A percentile compares a stretch with the other conserved stretches of the same genome.
Evolutionary conservation across 1,139 yeast genomes (phyloP).

Genomic region (Debaryomycetaceae sp.): DNA sequence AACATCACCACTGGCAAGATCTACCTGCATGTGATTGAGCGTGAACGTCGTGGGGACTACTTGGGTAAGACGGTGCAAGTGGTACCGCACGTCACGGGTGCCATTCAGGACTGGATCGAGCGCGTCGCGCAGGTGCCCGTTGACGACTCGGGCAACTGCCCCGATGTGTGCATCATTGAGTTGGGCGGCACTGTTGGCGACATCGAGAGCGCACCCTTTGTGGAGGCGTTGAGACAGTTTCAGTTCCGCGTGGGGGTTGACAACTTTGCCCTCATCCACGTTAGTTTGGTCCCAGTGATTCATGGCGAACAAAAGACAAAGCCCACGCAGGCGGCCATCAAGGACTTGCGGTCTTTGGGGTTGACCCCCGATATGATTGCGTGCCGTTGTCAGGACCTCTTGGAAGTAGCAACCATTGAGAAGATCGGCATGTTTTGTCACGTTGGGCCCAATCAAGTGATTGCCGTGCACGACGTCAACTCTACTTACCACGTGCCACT

Average conservation of each 20-base stretch:
- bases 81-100: conserved; percentile 95
- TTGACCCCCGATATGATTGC: conserved; percentile 96
- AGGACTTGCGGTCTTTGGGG: conserved; percentile 92
- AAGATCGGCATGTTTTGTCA: conserved; percentile 99
- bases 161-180: conserved; percentile 93
- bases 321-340: conserved; percentile 98
- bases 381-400: conserved; percentile 86
- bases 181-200: conserved; percentile 99
- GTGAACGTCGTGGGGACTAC: conserved; percentile 95
- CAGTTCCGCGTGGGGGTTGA: conserved; percentile 95
- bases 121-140: conserved; percentile 88
- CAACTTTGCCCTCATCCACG: conserved; percentile 94
- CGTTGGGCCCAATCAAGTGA: conserved; percentile 94
- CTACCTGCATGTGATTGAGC: conserved; percentile 88
- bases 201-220: conserved; percentile 97
- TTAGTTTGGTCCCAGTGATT: conserved; percentile 93
- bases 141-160: conserved; percentile 82
- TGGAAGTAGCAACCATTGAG: conserved; percentile 80
- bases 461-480: conserved; percentile 95
- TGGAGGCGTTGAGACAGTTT: conserved; percentile 97
- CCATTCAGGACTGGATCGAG: conserved; percentile 98
- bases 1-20: conserved; percentile 98
- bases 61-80: conserved; percentile 99
- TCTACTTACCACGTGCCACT: conserved; percentile 97
- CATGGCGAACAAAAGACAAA: conserved; percentile 98